phyloP scores from a whole-genome alignment of 1,284 basidiomycete species.

The Somion occarium region DNA sequence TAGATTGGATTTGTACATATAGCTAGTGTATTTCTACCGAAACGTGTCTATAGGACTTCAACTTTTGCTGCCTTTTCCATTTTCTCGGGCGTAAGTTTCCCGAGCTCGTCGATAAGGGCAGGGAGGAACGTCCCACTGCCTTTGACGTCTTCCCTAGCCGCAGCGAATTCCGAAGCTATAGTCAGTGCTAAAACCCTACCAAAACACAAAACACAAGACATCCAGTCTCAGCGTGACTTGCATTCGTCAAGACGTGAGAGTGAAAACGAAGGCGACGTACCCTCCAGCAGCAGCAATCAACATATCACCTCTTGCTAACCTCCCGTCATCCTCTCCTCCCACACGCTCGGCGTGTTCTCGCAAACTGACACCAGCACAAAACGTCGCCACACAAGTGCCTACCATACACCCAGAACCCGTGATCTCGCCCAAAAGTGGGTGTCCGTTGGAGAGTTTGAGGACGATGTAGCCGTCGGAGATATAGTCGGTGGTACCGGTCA shows the following conservation, averaged over 20 bases:
- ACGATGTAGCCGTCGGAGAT: constrained; percentile 79
- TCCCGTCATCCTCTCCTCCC: constrained; percentile 29
- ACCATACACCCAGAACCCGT: constrained; percentile 92
- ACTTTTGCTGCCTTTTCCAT: constrained; percentile 49
- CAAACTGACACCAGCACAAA: constrained; percentile 67
- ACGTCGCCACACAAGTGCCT: constrained; percentile 74
- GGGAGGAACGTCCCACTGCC: constrained; percentile 89
- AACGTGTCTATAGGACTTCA: constrained; percentile 23
- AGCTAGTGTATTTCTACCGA: background rate
- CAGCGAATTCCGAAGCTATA: constrained; percentile 81
- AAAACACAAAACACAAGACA: constrained; percentile 10
- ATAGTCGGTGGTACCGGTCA: constrained; percentile 85
- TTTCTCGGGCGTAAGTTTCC: constrained; percentile 53
- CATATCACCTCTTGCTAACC: constrained; percentile 67
- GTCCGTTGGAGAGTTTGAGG: constrained; percentile 73
- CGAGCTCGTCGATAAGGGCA: constrained; percentile 82
- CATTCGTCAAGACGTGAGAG: too few species aligned
- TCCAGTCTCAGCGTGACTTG: constrained; percentile 5
- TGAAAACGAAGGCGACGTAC: constrained; percentile 42
- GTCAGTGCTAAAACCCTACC: constrained; percentile 80
- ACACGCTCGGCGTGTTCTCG: constrained; percentile 17
- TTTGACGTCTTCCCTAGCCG: constrained; percentile 58
- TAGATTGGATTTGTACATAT: constrained; percentile 8
- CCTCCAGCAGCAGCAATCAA: constrained; percentile 72
- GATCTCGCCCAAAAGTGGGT: constrained; percentile 71